Conservation (phyloP, 768 basidiomycete genomes). For the Xerocomus potaroensis region DNA sequence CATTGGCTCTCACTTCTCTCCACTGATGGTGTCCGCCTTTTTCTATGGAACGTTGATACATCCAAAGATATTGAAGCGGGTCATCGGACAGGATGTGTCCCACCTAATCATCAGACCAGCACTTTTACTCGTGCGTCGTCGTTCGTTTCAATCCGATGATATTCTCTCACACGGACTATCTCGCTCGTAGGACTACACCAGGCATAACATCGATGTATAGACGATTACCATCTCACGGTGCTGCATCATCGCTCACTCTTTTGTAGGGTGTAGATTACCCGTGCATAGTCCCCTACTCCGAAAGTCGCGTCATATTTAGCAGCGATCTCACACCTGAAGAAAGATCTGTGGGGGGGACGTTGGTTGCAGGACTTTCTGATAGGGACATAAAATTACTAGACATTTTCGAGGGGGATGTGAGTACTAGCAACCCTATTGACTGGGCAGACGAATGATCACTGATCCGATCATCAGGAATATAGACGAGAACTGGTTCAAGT, state of each 20-base stretch:
- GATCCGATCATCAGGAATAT: constrained; percentile 61
- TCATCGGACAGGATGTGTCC: constrained; percentile 64
- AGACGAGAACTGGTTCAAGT: constrained; percentile 48
- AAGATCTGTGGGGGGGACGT: constrained; percentile 67
- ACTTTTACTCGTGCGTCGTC: constrained; percentile 55
- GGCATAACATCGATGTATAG: constrained; percentile 75
- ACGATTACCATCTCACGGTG: background rate
- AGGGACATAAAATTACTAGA: constrained; percentile 69
- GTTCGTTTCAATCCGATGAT: background rate
- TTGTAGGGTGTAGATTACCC: constrained; percentile 73
- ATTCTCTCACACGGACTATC: background rate
- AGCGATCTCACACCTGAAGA: constrained; percentile 56
- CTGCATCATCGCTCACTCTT: constrained; percentile 2
- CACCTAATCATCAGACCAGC: constrained; percentile 70
- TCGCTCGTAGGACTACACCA: constrained; percentile 63
- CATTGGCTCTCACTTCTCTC: background rate
- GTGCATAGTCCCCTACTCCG: constrained; percentile 61
- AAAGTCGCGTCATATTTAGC: constrained; percentile 44
- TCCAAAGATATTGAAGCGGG: constrained; percentile 72
- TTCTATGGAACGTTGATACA: constrained; percentile 93
- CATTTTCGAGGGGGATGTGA: constrained; percentile 75
- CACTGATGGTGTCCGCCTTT: constrained; percentile 50
- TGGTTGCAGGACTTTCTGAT: constrained; percentile 68
- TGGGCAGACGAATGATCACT: background rate
- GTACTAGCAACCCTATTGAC: constrained; percentile 19